phyloP scores from a whole-genome alignment of 2,329 filamentous ascomycete genomes.

The Coniochaeta sp. region DNA sequence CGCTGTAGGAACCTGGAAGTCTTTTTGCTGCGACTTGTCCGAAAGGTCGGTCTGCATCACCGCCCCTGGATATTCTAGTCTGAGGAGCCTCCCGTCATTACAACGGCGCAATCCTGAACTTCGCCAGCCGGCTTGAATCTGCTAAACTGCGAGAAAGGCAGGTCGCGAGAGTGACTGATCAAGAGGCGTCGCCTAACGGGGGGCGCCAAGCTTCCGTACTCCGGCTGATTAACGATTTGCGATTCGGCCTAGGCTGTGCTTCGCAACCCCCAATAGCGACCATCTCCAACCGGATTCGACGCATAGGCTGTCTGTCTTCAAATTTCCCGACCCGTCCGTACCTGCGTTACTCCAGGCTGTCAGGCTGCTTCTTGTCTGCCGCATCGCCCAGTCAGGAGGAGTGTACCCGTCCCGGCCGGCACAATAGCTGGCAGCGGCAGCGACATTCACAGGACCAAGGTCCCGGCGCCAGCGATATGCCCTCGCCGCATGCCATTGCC shows the following conservation, averaged over 20 bases:
- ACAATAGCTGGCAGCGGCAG: background rate
- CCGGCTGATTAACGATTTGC: background rate
- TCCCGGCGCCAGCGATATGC: constrained; percentile 10
- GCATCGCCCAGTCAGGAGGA: background rate
- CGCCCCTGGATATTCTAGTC: background rate
- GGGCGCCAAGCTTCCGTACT: background rate
- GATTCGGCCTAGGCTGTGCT: background rate
- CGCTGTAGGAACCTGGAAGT: too few species aligned
- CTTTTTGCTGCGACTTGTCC: too few species aligned
- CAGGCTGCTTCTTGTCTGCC: constrained; percentile 1
- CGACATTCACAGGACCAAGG: background rate
- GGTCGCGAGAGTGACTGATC: background rate
- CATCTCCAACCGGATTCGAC: background rate
- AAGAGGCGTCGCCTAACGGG: background rate
- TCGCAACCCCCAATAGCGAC: background rate
- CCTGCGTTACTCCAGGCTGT: constrained; percentile 1
- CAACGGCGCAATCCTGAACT: background rate
- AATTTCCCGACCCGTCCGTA: constrained; percentile 1
- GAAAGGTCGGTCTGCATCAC: background rate
- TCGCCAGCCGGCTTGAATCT: background rate
- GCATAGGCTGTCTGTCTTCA: background rate
- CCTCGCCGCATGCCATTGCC: constrained; percentile 14
- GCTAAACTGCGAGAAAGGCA: background rate
- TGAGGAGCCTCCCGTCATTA: background rate
- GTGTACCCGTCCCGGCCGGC: background rate